phyloP scores from a whole-genome alignment of 306 rosid species.

The Ormosia emarginata region DNA sequence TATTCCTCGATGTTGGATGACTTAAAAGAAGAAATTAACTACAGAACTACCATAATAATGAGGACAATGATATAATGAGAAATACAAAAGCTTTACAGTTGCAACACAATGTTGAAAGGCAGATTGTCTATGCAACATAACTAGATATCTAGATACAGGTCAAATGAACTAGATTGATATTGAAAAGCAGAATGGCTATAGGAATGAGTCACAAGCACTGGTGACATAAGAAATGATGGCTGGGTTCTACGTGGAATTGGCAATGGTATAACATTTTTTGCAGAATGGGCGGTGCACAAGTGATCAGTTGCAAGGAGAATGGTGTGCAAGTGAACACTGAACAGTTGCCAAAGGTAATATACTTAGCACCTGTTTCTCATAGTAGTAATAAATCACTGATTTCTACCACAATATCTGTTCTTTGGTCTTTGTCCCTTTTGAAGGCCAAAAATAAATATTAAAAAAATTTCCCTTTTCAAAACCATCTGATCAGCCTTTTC shows the following conservation, averaged over 20 bases:
- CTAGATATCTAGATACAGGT: not conserved
- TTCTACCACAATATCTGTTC: not conserved
- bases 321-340: not conserved
- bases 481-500: not conserved
- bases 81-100: not conserved
- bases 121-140: not conserved
- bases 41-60: not conserved
- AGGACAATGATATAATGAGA: not conserved
- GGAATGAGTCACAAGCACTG: not conserved
- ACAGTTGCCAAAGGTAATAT: not conserved
- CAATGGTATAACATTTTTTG: not conserved
- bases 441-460: not conserved
- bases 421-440: not conserved
- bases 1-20: not conserved
- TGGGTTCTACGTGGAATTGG: not conserved
- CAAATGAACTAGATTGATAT: slow-evolving; percentile 14
- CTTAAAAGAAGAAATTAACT: not conserved
- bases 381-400: not conserved
- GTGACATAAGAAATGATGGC: not conserved
- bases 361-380: not conserved
- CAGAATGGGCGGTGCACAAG: not conserved
- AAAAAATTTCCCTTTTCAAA: not conserved
- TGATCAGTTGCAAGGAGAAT: not conserved
- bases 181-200: not conserved
- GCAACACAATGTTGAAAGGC: not conserved